Percentiles rank a stretch among this genome's conserved stretches.
These are phyloP conservation scores for Nicotiana otophora DNA, from an alignment of 257 asterid genomes.

Conservation along the genomic window DNA sequence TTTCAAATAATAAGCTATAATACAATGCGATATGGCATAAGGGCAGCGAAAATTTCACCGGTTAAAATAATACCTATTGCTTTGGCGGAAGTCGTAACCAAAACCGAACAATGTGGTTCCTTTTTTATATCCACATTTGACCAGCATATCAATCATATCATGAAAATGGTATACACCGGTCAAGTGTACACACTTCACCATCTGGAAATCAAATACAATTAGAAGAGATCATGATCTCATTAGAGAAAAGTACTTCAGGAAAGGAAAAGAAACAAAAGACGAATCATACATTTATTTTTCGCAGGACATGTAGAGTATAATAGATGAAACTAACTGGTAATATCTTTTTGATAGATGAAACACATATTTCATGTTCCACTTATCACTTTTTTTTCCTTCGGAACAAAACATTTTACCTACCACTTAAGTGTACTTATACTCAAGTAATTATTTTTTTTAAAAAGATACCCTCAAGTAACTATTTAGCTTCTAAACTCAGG, in stretches of 20 bases:
- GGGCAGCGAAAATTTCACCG: slow-evolving; percentile 7
- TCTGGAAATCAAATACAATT: slow-evolving; percentile 36
- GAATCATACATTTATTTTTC: neutral
- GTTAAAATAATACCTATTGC: slow-evolving; percentile 61
- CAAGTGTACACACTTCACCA: slow-evolving; percentile 62
- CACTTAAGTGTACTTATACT: neutral
- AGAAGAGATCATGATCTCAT: slow-evolving; percentile 13
- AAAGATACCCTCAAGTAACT: neutral
- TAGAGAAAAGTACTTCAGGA: neutral
- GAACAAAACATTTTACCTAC: neutral
- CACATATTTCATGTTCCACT: neutral
- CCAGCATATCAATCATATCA: slow-evolving; percentile 95
- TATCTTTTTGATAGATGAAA: neutral
- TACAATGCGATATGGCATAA: neutral
- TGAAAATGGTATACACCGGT: slow-evolving; percentile 75
- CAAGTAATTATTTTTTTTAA: no score
- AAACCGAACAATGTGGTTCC: slow-evolving; percentile 89
- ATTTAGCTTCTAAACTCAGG: neutral
- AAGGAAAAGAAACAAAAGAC: neutral
- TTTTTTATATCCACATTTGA: slow-evolving; percentile 82
- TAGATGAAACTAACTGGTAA: neutral
- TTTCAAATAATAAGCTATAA: neutral
- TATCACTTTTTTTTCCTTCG: neutral
- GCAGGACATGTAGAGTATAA: neutral
- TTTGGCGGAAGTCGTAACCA: slow-evolving; percentile 96